Evolutionary conservation across 2,329 filamentous ascomycete species (phyloP), one percentile per base, ranked within the genome.

Genomic region (Mariannaea sp.): DNA sequence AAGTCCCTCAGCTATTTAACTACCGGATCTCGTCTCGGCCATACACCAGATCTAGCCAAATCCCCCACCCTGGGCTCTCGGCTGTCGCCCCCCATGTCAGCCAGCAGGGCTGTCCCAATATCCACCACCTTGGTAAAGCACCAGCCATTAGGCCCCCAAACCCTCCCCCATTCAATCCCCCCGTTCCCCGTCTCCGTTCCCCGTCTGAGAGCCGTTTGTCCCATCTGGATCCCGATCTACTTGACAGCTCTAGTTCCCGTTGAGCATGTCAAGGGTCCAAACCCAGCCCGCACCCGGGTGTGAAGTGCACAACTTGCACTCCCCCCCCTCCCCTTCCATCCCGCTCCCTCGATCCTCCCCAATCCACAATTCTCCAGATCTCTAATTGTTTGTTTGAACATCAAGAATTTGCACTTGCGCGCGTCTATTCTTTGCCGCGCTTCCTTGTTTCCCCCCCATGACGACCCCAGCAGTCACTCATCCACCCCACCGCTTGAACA

Each of bases 401-500:
- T 19, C 35, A 33, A n/a, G n/a, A n/a, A 8, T 20, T 27, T 19
- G 19, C 41, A 44, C 26, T 41, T 14, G 33, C 38, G 44, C 50
- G 50, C 50, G 44, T 26, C 41, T 41, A 47, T 33, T 32, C 8
- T 39, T 48, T 53, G 27, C 30, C 50, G 30, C 44, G 38, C 32
- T 53, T 30, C 44, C 30, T 16, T 14, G 27, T 19, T 48, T 48
- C 43, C 33, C 22, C 7, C 24, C 49, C 16, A 53, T 26, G 24
- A 42, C 17, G 27, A 6, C n/a, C n/a, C 27, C 10, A 14, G 5
- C 49, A 53, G 45, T 59, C 39, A 61, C 41, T 40, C 22, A 54
- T 61, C 65, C 62, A 62, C 63, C 62, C 63, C 27, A 12, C 2
- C 10, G 26, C 9, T 32, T 5, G 19, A 19, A 17, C 7, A 26